Evolutionary conservation across 75 land plant species (phyloP).

Genomic region (Selaginella tamariscina): DNA sequence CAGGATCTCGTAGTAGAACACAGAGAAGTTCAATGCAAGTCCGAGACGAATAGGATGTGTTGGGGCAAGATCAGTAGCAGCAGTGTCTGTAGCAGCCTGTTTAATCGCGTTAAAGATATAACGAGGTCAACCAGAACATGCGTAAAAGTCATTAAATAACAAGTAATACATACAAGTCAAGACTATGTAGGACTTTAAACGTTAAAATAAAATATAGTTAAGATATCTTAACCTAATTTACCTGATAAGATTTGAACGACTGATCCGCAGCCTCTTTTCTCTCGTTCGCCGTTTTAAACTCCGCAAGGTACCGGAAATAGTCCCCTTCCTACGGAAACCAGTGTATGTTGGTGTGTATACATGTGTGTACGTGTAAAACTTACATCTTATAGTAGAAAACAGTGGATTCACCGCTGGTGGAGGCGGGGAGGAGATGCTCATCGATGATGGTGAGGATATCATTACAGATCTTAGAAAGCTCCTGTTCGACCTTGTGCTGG

Average conservation of each 20-base stretch:
- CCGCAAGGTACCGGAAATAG: constrained; percentile 86
- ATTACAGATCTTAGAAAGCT: constrained; percentile 63
- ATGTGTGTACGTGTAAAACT: constrained; percentile 18
- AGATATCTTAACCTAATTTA: constrained; percentile 11
- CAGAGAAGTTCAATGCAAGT: constrained; percentile 52
- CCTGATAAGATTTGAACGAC: constrained; percentile 76
- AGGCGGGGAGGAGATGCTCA: constrained; percentile 66
- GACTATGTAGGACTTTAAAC: no score
- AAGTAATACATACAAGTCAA: constrained; percentile 7
- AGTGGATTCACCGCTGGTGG: constrained; percentile 63
- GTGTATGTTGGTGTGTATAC: constrained; percentile 21
- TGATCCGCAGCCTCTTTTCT: constrained; percentile 87
- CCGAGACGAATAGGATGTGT: constrained; percentile 65
- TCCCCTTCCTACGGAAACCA: constrained; percentile 99
- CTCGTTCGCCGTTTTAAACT: constrained; percentile 72
- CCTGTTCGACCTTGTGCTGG: constrained; percentile 79
- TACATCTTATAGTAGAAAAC: constrained; percentile 95
- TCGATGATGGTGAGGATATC: constrained; percentile 74
- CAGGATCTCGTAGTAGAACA: constrained; percentile 59
- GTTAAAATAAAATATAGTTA: not conserved
- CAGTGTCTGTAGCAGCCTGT: constrained; percentile 47
- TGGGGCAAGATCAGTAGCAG: constrained; percentile 43
- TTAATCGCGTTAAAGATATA: not conserved
- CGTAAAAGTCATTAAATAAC: not conserved
- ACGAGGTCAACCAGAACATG: not conserved